phyloP scores from a whole-genome alignment of 345 rosid species.

The Erucastrum elatum region DNA sequence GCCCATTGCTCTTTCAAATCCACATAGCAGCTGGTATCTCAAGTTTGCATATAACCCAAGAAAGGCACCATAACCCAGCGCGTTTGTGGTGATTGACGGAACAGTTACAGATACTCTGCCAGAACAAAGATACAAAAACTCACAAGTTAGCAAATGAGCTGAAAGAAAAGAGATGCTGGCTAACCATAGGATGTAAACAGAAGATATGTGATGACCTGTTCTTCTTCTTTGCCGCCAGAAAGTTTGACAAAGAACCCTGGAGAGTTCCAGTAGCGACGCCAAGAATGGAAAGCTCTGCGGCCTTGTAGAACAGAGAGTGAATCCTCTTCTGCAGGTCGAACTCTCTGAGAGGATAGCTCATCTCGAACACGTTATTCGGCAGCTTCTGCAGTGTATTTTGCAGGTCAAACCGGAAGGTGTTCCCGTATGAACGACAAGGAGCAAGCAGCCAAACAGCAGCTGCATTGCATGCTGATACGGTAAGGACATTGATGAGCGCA shows the following conservation, averaged over 20 bases:
- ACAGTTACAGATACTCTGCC: conserved; percentile 77
- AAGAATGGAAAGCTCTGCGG: conserved; percentile 80
- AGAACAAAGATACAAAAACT: conserved; percentile 13
- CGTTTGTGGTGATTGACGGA: conserved; percentile 65
- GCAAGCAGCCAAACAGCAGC: conserved; percentile 87
- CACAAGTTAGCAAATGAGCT: not conserved
- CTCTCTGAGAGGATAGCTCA: conserved; percentile 87
- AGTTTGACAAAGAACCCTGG: conserved; percentile 79
- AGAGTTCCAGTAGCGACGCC: conserved; percentile 77
- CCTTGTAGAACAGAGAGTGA: conserved; percentile 83
- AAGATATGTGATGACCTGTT: conserved; percentile 55
- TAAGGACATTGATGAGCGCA: conserved; percentile 83
- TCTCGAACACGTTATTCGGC: conserved; percentile 91
- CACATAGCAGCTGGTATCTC: conserved; percentile 81
- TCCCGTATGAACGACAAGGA: conserved; percentile 93
- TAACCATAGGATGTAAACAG: not conserved
- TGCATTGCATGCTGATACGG: conserved; percentile 81
- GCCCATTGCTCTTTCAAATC: conserved; percentile 68
- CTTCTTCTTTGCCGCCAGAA: conserved; percentile 65
- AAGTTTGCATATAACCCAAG: conserved; percentile 82
- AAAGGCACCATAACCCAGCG: conserved; percentile 88
- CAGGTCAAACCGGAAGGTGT: conserved; percentile 83
- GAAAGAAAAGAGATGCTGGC: not conserved
- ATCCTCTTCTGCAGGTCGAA: conserved; percentile 85
- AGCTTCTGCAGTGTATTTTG: conserved; percentile 95